These are phyloP conservation scores for Lactifluus subvellereus DNA, from an alignment of 768 basidiomycete species.

Conservation along the genomic window DNA sequence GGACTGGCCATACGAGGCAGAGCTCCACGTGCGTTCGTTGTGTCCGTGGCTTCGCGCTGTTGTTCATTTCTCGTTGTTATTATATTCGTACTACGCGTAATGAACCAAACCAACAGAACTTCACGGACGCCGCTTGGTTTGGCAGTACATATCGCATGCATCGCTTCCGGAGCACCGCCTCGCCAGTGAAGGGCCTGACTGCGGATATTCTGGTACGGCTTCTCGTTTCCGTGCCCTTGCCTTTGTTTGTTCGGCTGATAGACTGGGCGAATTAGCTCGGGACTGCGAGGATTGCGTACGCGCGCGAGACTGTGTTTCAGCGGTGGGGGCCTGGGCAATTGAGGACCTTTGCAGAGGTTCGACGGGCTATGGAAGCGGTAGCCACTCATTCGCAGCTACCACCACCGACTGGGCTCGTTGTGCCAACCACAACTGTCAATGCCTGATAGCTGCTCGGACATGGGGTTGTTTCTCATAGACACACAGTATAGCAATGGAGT, in stretches of 20 bases:
- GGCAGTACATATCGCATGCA: constrained; percentile 70
- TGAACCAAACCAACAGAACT: constrained; percentile 38
- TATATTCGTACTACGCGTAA: neutral
- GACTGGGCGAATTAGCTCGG: constrained; percentile 43
- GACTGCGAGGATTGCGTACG: constrained; percentile 63
- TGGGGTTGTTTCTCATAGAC: neutral
- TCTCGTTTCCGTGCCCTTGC: neutral
- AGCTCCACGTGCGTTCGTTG: constrained; percentile 48
- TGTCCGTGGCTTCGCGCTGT: neutral
- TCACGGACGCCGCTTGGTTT: constrained; percentile 41
- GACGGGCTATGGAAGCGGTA: constrained; percentile 20
- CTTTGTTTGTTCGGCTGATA: neutral
- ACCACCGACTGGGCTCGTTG: neutral
- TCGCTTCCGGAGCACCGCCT: constrained; percentile 70
- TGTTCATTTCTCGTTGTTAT: neutral
- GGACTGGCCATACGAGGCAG: constrained; percentile 76
- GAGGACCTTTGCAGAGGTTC: constrained; percentile 25
- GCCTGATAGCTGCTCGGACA: neutral
- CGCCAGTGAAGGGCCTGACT: constrained; percentile 80
- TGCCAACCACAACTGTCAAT: neutral
- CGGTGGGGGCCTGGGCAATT: constrained; percentile 53
- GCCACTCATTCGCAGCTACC: neutral
- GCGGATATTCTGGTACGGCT: constrained; percentile 68
- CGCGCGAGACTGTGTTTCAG: constrained; percentile 42
- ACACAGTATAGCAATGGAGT: neutral